Percentiles rank a stretch among this genome's conserved stretches.
These are phyloP conservation scores for Tetrapisispora iriomotensis DNA, from an alignment of 805 yeast genomes.

Conservation along the genomic window DNA sequence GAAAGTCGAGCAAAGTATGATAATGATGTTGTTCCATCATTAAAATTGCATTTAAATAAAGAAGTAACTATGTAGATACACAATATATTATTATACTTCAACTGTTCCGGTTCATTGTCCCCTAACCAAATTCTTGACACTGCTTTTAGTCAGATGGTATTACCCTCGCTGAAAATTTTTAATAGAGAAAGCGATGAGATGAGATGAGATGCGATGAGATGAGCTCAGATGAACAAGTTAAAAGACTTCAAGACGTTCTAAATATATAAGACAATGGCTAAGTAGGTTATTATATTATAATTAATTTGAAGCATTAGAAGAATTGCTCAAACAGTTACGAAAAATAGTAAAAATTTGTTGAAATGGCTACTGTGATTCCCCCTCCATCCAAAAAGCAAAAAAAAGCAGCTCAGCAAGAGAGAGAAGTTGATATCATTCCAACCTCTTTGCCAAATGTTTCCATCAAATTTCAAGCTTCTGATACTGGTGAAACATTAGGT, in stretches of 20 bases:
- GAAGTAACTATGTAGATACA: too few species aligned
- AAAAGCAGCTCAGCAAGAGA: conserved; percentile 71
- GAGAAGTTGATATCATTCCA: conserved; percentile 67
- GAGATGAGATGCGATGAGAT: conserved; percentile 8
- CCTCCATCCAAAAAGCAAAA: conserved; percentile 88
- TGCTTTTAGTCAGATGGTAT: neutral
- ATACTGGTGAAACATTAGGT: conserved; percentile 79
- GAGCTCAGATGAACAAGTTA: conserved; percentile 2
- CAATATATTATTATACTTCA: too few species aligned
- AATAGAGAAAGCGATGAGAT: neutral
- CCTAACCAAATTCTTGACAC: neutral
- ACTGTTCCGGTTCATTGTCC: too few species aligned
- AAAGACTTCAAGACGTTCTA: too few species aligned
- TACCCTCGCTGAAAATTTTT: neutral
- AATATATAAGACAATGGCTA: too few species aligned
- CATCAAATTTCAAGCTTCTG: conserved; percentile 84
- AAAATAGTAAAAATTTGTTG: neutral
- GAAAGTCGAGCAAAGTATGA: too few species aligned
- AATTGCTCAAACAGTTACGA: too few species aligned
- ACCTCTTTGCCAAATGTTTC: conserved; percentile 77
- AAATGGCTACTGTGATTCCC: conserved; percentile 87
- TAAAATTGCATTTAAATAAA: too few species aligned
- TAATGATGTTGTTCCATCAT: too few species aligned
- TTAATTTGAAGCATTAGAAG: too few species aligned
- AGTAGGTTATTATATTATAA: too few species aligned